A percentile compares a stretch with the other conserved stretches of the same genome.
phyloP scores from a whole-genome alignment of 805 yeast genomes.

The Pichia rugopelliculosa region DNA sequence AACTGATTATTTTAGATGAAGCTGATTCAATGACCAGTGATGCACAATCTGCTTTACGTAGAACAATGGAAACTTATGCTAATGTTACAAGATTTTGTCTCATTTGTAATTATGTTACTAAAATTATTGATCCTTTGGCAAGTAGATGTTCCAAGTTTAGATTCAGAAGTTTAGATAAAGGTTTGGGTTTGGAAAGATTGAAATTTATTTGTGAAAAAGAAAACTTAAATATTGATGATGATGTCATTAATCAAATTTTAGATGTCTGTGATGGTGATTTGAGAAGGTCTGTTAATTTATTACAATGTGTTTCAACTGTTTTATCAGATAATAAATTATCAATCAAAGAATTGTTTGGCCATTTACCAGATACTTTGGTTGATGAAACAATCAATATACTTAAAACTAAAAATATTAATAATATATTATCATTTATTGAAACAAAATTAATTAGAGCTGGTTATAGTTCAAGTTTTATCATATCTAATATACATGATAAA shows the following conservation, averaged over 20 bases:
- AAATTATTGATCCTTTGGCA: slow-evolving; percentile 94
- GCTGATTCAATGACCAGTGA: slow-evolving; percentile 99
- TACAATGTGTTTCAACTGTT: slow-evolving; percentile 75
- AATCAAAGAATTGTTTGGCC: slow-evolving; percentile 29
- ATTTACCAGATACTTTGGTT: slow-evolving; percentile 20
- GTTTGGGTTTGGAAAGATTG: slow-evolving; percentile 63
- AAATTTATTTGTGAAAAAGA: slow-evolving; percentile 51
- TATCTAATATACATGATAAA: slow-evolving; percentile 27
- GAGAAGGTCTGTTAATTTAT: slow-evolving; percentile 82
- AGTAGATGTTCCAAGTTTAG: slow-evolving; percentile 95
- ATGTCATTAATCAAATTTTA: slow-evolving; percentile 56
- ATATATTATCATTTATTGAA: slow-evolving; percentile 22
- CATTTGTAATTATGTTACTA: slow-evolving; percentile 91
- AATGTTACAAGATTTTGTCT: slow-evolving; percentile 87
- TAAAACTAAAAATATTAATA: slow-evolving; percentile 18
- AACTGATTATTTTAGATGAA: slow-evolving; percentile 85
- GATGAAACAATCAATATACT: slow-evolving; percentile 15
- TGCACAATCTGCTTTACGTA: slow-evolving; percentile 90
- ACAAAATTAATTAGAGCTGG: slow-evolving; percentile 26
- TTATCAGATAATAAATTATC: slow-evolving; percentile 18
- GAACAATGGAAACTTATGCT: slow-evolving; percentile 91
- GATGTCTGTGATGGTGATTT: slow-evolving; percentile 82
- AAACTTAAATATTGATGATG: slow-evolving; percentile 33
- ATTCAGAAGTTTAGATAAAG: slow-evolving; percentile 68
- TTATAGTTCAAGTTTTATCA: slow-evolving; percentile 25